phyloP scores from a whole-genome alignment of 306 rosid species.

The Castanopsis chinensis region DNA sequence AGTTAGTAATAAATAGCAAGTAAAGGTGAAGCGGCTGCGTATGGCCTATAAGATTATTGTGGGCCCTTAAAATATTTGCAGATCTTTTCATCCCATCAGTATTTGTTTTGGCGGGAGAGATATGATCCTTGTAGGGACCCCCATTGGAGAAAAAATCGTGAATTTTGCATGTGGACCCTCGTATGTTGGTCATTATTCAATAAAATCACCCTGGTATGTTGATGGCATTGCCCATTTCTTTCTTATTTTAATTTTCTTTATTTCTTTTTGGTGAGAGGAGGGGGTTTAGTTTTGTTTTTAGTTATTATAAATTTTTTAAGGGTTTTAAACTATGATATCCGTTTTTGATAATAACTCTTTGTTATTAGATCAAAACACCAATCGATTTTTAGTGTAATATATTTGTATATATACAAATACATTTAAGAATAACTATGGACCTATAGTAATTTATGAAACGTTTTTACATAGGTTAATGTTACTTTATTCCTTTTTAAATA shows the following conservation, averaged over 20 bases:
- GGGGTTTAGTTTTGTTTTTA: no score
- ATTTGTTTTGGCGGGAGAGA: constrained; percentile 1
- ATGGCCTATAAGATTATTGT: background rate
- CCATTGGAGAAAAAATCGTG: background rate
- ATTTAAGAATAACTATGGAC: no score
- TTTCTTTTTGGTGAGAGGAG: no score
- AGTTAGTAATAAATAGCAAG: no score
- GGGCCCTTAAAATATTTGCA: background rate
- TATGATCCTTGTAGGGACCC: background rate
- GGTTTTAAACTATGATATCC: fast-evolving
- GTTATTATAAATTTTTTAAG: no score
- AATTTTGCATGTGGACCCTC: background rate
- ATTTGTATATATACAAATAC: no score
- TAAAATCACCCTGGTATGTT: no score
- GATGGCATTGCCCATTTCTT: background rate
- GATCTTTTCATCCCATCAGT: background rate
- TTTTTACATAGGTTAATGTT: no score
- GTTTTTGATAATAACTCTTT: fast-evolving
- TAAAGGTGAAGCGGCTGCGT: no score
- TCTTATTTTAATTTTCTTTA: background rate
- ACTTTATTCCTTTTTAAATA: no score
- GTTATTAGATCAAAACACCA: fast-evolving
- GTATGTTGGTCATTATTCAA: background rate
- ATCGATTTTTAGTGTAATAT: no score
- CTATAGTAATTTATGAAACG: no score